These are phyloP conservation scores for Hypomyces perniciosus DNA, from an alignment of 2,329 filamentous ascomycete genomes.

Conservation along the genomic window DNA sequence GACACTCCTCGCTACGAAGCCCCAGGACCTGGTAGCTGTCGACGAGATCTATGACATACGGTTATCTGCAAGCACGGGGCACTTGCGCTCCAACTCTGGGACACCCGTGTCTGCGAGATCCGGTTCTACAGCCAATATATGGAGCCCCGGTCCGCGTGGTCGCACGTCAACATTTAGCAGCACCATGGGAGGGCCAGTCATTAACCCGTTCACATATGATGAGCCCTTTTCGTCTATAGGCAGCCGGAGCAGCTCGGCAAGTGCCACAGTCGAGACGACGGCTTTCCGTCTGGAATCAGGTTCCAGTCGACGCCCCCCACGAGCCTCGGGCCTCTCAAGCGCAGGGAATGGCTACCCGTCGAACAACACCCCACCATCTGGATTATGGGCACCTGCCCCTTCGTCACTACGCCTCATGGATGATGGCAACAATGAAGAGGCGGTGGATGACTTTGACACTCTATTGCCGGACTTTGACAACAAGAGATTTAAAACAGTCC, in stretches of 20 bases:
- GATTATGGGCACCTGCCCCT: constrained; percentile 30
- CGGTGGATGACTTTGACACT: constrained; percentile 41
- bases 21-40: constrained; percentile 34
- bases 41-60: constrained; percentile 67
- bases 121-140: constrained; percentile 28
- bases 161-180: constrained; percentile 27
- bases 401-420: constrained; percentile 39
- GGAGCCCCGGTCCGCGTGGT: constrained; percentile 26
- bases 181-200: constrained; percentile 18
- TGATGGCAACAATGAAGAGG: constrained; percentile 41
- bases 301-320: constrained; percentile 22
- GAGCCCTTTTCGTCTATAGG: constrained; percentile 36
- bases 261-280: constrained; percentile 25
- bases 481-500: constrained; percentile 24
- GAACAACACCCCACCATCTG: constrained; percentile 18
- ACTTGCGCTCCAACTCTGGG: constrained; percentile 48
- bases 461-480: constrained; percentile 49
- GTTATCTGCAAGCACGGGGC: constrained; percentile 68
- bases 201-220: constrained; percentile 33
- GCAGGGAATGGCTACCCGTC: constrained; percentile 19
- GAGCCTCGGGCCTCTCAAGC: constrained; percentile 14
- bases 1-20: constrained; percentile 24
- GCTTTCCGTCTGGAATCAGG: constrained; percentile 25
- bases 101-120: constrained; percentile 30
- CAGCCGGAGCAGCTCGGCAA: constrained; percentile 42